These are phyloP conservation scores for Lepraria neglecta DNA, from an alignment of 495 filamentous ascomycete genomes.

Conservation along the genomic window DNA sequence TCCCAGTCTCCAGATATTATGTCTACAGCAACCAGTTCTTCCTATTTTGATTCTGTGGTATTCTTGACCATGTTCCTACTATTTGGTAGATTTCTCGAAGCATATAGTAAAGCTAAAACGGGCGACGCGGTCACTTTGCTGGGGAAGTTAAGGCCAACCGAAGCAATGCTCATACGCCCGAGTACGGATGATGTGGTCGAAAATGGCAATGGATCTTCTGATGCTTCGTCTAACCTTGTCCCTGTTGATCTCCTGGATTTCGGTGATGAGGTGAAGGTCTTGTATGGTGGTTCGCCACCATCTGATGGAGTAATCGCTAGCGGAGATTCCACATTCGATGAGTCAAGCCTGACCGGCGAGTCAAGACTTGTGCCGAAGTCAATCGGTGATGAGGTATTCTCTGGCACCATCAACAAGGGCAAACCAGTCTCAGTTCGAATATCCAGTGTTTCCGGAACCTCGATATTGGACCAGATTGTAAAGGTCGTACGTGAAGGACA, in stretches of 20 bases:
- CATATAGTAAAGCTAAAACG: constrained; percentile 83
- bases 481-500: constrained; percentile 82
- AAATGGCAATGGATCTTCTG: no score
- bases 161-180: constrained; percentile 59
- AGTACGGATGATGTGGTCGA: constrained; percentile 31
- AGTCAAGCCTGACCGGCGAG: constrained; percentile 83
- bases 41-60: constrained; percentile 88
- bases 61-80: constrained; percentile 87
- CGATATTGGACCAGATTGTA: constrained; percentile 87
- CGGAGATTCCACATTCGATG: constrained; percentile 66
- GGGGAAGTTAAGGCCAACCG: constrained; percentile 66
- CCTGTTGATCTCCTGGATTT: constrained; percentile 66
- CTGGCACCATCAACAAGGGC: constrained; percentile 79
- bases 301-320: constrained; percentile 65
- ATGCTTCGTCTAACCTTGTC: no score
- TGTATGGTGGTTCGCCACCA: constrained; percentile 75
- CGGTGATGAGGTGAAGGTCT: constrained; percentile 68
- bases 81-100: constrained; percentile 69
- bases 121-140: constrained; percentile 78
- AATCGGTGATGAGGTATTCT: constrained; percentile 64
- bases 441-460: constrained; percentile 61
- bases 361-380: constrained; percentile 66
- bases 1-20: constrained; percentile 30
- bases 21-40: constrained; percentile 51
- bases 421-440: constrained; percentile 61